phyloP scores from a whole-genome alignment of 345 rosid species.

The Psidium guajava region DNA sequence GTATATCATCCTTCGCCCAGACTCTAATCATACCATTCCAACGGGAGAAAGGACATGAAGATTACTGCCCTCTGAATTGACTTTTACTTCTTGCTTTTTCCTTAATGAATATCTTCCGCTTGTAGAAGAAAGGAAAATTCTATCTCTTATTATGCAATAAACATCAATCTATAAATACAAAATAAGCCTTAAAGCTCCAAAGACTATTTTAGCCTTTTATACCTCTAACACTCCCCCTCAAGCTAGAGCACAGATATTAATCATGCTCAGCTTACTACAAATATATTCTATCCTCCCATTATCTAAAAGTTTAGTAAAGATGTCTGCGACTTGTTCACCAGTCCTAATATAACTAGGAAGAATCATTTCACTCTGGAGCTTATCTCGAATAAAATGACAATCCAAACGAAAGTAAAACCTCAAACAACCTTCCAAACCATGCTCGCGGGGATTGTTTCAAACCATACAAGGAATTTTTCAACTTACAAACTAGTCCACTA shows the following conservation, averaged over 20 bases:
- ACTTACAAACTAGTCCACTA: not conserved
- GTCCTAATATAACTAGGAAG: not conserved
- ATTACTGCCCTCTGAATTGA: not conserved
- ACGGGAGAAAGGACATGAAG: not conserved
- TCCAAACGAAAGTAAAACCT: not conserved
- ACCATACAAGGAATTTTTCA: not conserved
- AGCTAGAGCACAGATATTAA: not conserved
- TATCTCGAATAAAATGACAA: not conserved
- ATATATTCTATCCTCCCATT: not conserved
- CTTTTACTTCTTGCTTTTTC: not conserved
- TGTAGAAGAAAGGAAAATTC: too few species aligned
- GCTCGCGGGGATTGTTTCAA: not conserved
- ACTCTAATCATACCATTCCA: not conserved
- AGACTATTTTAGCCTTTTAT: not conserved
- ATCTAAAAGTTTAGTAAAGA: not conserved
- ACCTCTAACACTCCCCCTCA: not conserved
- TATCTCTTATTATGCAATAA: too few species aligned
- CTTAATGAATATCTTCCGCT: not conserved
- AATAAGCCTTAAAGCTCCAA: too few species aligned
- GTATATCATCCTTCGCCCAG: not conserved
- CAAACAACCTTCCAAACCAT: not conserved
- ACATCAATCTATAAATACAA: too few species aligned
- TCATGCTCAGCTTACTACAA: not conserved
- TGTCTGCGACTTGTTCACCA: not conserved
- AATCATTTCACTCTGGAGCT: not conserved